phyloP scores from a whole-genome alignment of 1,139 yeast genomes.

The Hyphopichia fennica region DNA sequence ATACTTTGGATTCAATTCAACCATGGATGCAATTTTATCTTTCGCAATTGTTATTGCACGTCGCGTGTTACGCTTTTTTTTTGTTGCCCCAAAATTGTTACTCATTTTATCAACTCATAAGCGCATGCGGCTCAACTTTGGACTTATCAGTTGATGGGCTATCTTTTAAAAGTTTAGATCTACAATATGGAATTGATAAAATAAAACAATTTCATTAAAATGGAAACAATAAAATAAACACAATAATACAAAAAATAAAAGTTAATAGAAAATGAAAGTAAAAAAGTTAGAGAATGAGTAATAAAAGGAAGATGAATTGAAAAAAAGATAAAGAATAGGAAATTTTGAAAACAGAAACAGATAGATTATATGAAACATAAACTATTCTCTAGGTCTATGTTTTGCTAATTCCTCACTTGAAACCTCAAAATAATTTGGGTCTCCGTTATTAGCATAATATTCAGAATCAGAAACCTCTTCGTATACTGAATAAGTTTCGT shows the following conservation, averaged over 20 bases:
- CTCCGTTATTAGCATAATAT: constrained; percentile 40
- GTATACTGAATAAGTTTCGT: constrained; percentile 43
- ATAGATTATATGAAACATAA: background rate
- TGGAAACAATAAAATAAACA: background rate
- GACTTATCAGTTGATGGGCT: too few species aligned
- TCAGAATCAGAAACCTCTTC: constrained; percentile 54
- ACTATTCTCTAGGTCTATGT: constrained; percentile 15
- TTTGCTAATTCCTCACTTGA: constrained; percentile 34
- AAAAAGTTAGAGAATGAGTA: background rate
- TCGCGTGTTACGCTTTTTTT: too few species aligned
- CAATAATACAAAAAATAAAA: background rate
- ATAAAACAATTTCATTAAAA: background rate
- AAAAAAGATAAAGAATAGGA: background rate
- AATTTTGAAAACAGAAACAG: background rate
- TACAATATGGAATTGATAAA: too few species aligned
- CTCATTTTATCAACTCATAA: too few species aligned
- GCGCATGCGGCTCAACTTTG: too few species aligned
- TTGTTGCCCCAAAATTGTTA: too few species aligned
- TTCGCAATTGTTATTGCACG: too few species aligned
- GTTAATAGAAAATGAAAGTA: background rate
- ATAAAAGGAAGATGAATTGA: background rate
- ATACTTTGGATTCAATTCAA: too few species aligned
- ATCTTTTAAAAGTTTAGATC: too few species aligned
- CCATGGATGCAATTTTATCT: too few species aligned
- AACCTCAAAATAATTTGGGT: constrained; percentile 54